A percentile compares a stretch with the other conserved stretches of the same genome.
Conservation (phyloP, 345 rosid species). For the Gossypium arboreum region DNA sequence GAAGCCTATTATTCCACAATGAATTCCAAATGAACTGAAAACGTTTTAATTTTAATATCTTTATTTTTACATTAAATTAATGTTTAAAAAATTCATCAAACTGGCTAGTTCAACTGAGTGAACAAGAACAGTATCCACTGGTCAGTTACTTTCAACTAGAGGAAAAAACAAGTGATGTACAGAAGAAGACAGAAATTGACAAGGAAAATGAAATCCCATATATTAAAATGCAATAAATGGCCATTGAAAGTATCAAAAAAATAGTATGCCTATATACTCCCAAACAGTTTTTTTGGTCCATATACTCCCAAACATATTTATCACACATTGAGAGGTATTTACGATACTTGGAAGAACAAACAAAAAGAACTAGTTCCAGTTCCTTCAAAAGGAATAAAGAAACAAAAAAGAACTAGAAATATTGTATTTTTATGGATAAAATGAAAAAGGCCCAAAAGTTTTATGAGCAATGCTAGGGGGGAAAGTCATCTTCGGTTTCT, state of each 20-base stretch:
- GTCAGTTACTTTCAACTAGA: neutral
- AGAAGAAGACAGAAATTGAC: neutral
- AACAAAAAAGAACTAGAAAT: no score
- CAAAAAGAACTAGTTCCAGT: neutral
- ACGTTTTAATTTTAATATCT: no score
- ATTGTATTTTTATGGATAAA: neutral
- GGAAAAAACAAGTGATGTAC: neutral
- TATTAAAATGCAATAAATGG: conserved; percentile 11
- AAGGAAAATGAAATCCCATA: neutral
- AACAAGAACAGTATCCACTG: neutral
- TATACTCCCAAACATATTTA: neutral
- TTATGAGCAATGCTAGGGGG: neutral
- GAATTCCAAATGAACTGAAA: neutral
- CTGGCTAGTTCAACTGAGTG: no score
- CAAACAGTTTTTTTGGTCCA: no score
- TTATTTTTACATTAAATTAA: no score
- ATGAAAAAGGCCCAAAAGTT: conserved; percentile 4
- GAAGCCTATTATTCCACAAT: neutral
- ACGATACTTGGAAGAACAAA: neutral
- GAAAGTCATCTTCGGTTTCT: neutral
- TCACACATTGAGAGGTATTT: neutral
- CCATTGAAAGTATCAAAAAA: neutral
- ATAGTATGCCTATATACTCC: neutral
- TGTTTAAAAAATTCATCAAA: no score
- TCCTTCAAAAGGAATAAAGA: no score